A percentile compares a stretch with the other conserved stretches of the same genome.
Conservation (phyloP, 75 land plant species). For the Pinus taeda region DNA sequence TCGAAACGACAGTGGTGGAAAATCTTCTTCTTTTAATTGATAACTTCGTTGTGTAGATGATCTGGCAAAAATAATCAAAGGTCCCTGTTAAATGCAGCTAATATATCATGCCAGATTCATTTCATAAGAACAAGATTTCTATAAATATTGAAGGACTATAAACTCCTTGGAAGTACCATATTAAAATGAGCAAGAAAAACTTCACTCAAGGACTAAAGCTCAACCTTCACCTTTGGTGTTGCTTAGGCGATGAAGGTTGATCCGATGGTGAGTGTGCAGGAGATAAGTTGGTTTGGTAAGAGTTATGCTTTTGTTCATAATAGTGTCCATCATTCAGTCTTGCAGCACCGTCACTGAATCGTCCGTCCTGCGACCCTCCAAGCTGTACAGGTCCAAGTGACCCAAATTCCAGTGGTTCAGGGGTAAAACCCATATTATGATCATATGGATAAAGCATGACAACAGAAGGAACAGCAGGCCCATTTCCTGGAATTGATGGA, state of each 20-base stretch:
- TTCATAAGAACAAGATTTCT: neutral
- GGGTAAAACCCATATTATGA: conserved; percentile 26
- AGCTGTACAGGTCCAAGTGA: conserved; percentile 54
- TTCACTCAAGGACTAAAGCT: neutral
- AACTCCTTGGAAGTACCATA: neutral
- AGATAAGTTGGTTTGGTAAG: conserved; percentile 19
- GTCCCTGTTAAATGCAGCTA: conserved; percentile 37
- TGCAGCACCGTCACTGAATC: conserved; percentile 2
- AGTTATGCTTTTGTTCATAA: conserved; percentile 29
- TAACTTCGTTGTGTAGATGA: conserved; percentile 22
- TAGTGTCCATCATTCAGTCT: conserved; percentile 25
- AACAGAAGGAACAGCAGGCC: conserved; percentile 48
- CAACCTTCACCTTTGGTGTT: conserved; percentile 39
- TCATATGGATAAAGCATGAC: conserved; percentile 70
- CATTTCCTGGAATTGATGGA: conserved; percentile 31
- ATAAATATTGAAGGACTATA: neutral
- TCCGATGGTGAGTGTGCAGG: conserved; percentile 49
- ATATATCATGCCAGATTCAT: conserved; percentile 9
- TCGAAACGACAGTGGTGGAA: conserved; percentile 37
- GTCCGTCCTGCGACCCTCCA: conserved; percentile 22
- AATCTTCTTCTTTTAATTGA: conserved; percentile 51
- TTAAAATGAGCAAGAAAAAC: neutral
- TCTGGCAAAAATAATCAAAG: conserved; percentile 51
- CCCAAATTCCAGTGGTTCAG: conserved; percentile 73
- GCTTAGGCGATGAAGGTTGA: conserved; percentile 54